Conservation (phyloP, 2,329 filamentous ascomycete species). For the Hymenoscyphus occultus region DNA sequence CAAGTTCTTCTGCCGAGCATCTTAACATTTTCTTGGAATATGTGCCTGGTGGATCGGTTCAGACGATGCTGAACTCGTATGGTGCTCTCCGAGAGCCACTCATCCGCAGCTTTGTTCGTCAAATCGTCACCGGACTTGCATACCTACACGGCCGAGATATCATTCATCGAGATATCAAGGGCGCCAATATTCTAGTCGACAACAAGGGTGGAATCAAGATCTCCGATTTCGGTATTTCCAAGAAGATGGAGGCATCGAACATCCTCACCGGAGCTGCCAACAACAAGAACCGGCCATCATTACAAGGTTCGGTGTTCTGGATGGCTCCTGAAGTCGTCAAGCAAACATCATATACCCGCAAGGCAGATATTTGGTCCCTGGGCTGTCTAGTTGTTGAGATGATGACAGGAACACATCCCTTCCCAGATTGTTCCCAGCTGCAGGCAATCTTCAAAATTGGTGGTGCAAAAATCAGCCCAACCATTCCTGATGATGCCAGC, state of each 20-base stretch:
- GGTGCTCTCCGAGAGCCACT: constrained; percentile 90
- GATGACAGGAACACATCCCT: constrained; percentile 96
- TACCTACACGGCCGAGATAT: constrained; percentile 95
- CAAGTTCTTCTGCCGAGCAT: constrained; percentile 83
- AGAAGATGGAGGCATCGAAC: constrained; percentile 91
- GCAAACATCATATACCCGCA: constrained; percentile 95
- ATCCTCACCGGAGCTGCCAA: constrained; percentile 68
- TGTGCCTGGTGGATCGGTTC: constrained; percentile 93
- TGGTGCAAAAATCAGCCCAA: constrained; percentile 79
- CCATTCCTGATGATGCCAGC: constrained; percentile 82
- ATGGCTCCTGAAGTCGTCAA: constrained; percentile 99
- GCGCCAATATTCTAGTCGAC: constrained; percentile 96
- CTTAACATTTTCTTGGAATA: constrained; percentile 99
- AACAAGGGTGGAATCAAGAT: constrained; percentile 99
- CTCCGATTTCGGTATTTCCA: constrained; percentile 97
- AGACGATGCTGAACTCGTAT: constrained; percentile 98
- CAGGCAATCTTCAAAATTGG: constrained; percentile 99
- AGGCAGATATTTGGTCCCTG: constrained; percentile 97
- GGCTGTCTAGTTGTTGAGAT: constrained; percentile 97
- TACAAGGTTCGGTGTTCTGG: constrained; percentile 98
- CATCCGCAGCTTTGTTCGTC: constrained; percentile 92
- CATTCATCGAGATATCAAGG: constrained; percentile 98
- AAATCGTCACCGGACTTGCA: constrained; percentile 87
- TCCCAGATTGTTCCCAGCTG: constrained; percentile 93
- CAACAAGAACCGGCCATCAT: constrained; percentile 69